Evolutionary conservation across 2,329 filamentous ascomycete genomes (phyloP).

Genomic region (Arachnopeziza araneosa): DNA sequence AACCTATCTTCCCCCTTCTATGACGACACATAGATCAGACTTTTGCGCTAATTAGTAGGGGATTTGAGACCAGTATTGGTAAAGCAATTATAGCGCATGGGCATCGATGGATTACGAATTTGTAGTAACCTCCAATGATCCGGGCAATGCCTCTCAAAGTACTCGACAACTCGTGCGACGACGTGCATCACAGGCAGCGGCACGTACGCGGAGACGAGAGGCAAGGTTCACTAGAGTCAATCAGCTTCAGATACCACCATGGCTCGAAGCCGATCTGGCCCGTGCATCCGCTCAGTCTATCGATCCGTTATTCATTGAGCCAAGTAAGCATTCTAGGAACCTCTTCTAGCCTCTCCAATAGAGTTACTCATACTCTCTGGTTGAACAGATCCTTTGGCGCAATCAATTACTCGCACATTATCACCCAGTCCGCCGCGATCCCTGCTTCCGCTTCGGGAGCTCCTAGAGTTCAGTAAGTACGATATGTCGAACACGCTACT

Average conservation of each 20-base stretch:
- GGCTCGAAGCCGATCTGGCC: background rate
- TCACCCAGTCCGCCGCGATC: background rate
- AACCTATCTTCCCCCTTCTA: background rate
- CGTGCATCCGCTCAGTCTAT: background rate
- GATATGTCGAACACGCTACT: background rate
- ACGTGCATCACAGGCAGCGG: slow-evolving; percentile 1
- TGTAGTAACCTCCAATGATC: background rate
- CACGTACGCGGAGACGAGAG: background rate
- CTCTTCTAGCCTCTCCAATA: background rate
- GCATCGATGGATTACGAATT: background rate
- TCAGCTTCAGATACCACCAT: background rate
- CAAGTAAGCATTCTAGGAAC: background rate
- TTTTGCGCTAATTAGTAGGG: background rate
- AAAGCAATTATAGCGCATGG: background rate
- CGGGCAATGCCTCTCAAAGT: background rate
- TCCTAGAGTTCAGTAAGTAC: background rate
- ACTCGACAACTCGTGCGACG: background rate
- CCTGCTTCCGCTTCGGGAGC: background rate
- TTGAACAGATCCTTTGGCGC: background rate
- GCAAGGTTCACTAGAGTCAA: background rate
- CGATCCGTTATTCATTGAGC: background rate
- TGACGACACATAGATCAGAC: background rate
- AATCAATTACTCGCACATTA: background rate
- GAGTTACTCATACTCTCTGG: background rate
- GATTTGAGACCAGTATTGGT: background rate